Percentiles rank a stretch among this genome's conserved stretches.
Conservation (phyloP, 1,284 basidiomycete genomes). For the Macrocybe sp. region DNA sequence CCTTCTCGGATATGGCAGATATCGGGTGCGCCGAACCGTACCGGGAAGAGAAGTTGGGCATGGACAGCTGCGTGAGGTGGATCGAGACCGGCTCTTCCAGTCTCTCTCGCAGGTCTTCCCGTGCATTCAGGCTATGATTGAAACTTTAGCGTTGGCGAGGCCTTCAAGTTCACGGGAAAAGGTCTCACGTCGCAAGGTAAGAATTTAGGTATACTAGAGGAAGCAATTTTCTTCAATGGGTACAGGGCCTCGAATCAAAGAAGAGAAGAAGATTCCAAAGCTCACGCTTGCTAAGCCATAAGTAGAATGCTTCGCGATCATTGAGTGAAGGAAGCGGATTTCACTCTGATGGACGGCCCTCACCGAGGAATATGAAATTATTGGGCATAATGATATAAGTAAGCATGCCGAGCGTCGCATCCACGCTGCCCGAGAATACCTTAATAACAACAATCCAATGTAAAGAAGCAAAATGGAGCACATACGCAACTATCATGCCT, state of each 20-base stretch:
- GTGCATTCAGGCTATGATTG: conserved; percentile 34
- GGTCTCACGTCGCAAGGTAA: conserved; percentile 26
- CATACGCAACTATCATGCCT: conserved; percentile 48
- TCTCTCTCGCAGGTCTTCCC: conserved; percentile 32
- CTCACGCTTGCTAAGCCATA: conserved; percentile 47
- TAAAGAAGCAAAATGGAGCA: conserved; percentile 2
- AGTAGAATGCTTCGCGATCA: conserved; percentile 34
- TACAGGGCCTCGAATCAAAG: too few relatives aligned
- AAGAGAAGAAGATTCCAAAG: conserved; percentile 1
- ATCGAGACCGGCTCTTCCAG: conserved; percentile 34
- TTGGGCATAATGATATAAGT: conserved; percentile 41
- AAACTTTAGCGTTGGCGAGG: background rate
- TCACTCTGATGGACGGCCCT: conserved; percentile 3
- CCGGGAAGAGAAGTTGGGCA: conserved; percentile 8
- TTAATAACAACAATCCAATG: background rate
- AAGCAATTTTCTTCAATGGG: background rate
- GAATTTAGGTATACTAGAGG: conserved; percentile 25
- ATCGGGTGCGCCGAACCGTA: conserved; percentile 12
- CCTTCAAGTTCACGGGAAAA: background rate
- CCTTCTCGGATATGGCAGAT: conserved; percentile 19
- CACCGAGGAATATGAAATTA: conserved; percentile 45
- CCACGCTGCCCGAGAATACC: conserved; percentile 27
- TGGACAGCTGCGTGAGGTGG: conserved; percentile 31
- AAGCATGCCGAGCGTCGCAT: conserved; percentile 39
- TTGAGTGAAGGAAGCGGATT: background rate